These are phyloP conservation scores for Chlamydomonas urium DNA, from an alignment of 139 green algal genomes.

Conservation along the genomic window DNA sequence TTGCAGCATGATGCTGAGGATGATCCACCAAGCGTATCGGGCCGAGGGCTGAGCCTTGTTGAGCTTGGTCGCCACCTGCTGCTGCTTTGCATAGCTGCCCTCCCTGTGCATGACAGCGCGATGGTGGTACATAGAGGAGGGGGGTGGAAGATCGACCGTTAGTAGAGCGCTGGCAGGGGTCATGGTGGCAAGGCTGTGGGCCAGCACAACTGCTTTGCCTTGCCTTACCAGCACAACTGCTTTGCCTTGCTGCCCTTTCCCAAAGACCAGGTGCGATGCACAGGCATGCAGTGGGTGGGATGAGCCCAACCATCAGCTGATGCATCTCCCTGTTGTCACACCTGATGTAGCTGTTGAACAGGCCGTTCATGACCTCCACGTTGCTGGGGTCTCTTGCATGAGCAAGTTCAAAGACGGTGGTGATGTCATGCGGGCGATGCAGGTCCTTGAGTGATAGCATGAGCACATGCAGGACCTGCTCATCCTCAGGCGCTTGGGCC, in stretches of 20 bases:
- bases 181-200: too few relatives aligned
- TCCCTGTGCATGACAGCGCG: neutral
- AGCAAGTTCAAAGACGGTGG: neutral
- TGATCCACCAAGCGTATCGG: neutral
- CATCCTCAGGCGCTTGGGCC: neutral
- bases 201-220: too few relatives aligned
- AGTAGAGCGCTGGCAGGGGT: too few relatives aligned
- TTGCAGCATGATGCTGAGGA: conserved; percentile 12
- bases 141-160: too few relatives aligned
- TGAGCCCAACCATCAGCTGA: too few relatives aligned
- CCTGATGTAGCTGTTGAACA: conserved; percentile 9
- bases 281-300: too few relatives aligned
- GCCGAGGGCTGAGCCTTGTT: conserved; percentile 15
- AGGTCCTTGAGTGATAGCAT: neutral
- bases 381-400: neutral
- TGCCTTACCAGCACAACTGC: too few relatives aligned
- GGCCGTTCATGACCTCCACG: neutral
- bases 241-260: too few relatives aligned
- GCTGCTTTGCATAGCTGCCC: neutral
- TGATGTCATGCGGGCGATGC: conserved; percentile 13
- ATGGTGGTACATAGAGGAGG: too few relatives aligned
- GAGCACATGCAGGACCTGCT: neutral
- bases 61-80: neutral
- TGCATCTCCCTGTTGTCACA: too few relatives aligned
- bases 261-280: too few relatives aligned